Percentiles rank a stretch among this genome's conserved stretches.
phyloP scores from a whole-genome alignment of 164 flowering plant species.

The Kalanchoe fedtschenkoi region DNA sequence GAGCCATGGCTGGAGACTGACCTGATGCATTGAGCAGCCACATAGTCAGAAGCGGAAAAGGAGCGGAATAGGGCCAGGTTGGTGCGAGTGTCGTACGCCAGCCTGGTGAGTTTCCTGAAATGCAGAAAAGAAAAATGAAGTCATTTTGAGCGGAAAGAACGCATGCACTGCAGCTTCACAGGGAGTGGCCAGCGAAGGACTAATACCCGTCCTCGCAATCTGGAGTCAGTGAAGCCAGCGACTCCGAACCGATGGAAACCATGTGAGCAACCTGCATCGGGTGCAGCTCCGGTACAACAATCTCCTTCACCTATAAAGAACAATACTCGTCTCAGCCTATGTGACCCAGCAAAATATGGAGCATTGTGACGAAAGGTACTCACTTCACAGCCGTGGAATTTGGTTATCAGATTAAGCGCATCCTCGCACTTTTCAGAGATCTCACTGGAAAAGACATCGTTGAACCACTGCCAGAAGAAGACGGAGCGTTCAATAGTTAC shows the following conservation, averaged over 20 bases:
- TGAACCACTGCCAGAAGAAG: constrained; percentile 70
- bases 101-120: constrained; percentile 36
- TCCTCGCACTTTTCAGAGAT: constrained; percentile 76
- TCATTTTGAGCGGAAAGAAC: neutral
- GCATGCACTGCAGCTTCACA: neutral
- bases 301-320: constrained; percentile 50
- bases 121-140: neutral
- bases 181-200: neutral
- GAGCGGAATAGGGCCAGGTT: constrained; percentile 63
- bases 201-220: constrained; percentile 60
- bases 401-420: constrained; percentile 45
- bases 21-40: constrained; percentile 84
- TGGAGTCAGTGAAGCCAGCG: constrained; percentile 45
- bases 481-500: neutral
- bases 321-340: neutral
- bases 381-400: constrained; percentile 65
- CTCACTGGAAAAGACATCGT: constrained; percentile 75
- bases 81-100: constrained; percentile 67
- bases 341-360: neutral
- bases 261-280: constrained; percentile 87
- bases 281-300: constrained; percentile 72
- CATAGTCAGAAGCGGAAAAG: constrained; percentile 74
- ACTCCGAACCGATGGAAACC: constrained; percentile 84
- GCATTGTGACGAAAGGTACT: constrained; percentile 15
- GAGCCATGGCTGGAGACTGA: constrained; percentile 18